phyloP scores from a whole-genome alignment of 768 basidiomycete species.

The Trametes villosa region DNA sequence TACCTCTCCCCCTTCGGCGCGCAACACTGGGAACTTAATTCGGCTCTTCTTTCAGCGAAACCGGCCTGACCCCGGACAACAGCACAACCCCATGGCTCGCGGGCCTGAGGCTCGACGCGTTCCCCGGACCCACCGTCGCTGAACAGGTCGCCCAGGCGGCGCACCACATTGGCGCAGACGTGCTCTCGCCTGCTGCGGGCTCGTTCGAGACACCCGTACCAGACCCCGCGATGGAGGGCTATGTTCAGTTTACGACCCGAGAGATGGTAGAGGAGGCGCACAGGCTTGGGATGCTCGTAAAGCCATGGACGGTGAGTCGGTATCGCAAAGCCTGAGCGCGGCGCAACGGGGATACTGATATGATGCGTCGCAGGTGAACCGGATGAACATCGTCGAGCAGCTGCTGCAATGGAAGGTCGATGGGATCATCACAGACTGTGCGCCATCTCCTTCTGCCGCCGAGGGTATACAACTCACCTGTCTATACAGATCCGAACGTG shows the following conservation, averaged over 20 bases:
- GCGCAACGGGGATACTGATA: neutral
- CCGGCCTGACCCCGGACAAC: constrained; percentile 45
- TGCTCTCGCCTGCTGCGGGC: constrained; percentile 64
- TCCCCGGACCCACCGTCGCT: constrained; percentile 62
- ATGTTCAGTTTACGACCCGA: constrained; percentile 62
- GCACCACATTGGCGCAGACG: constrained; percentile 60
- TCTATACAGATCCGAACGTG: constrained; percentile 51
- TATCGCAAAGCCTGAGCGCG: neutral
- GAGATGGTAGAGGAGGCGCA: constrained; percentile 74
- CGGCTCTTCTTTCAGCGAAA: constrained; percentile 42
- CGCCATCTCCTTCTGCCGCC: constrained; percentile 8
- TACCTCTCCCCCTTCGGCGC: constrained; percentile 8
- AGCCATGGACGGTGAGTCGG: constrained; percentile 76
- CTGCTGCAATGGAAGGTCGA: constrained; percentile 66
- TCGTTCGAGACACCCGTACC: constrained; percentile 42
- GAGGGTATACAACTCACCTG: neutral
- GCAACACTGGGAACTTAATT: no score
- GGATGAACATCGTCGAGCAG: constrained; percentile 62
- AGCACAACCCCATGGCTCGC: constrained; percentile 68
- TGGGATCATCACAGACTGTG: constrained; percentile 79
- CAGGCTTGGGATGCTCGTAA: constrained; percentile 60
- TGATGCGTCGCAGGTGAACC: constrained; percentile 54
- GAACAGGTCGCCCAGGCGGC: constrained; percentile 73
- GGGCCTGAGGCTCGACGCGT: constrained; percentile 63
- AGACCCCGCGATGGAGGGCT: constrained; percentile 51